These are phyloP conservation scores for Cyberlindnera sargentensis DNA, from an alignment of 805 yeast genomes.

Conservation along the genomic window DNA sequence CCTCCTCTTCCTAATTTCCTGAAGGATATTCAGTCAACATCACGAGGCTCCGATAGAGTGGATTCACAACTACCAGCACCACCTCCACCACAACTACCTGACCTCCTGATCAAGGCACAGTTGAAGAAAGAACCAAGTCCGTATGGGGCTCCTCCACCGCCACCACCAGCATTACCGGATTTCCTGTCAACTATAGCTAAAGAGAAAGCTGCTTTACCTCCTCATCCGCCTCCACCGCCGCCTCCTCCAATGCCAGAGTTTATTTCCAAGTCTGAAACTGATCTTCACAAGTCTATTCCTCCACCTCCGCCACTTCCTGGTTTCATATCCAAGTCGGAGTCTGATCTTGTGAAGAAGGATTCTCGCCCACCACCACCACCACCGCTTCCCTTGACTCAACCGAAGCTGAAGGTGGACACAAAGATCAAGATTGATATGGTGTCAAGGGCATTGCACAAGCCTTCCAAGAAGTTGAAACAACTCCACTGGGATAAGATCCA, in stretches of 20 bases:
- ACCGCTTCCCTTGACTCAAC: constrained; percentile 17
- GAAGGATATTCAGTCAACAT: not conserved
- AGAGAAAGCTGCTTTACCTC: too few species aligned
- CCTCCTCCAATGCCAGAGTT: constrained; percentile 22
- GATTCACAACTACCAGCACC: not conserved
- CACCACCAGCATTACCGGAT: not conserved
- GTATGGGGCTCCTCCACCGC: not conserved
- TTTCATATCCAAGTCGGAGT: constrained; percentile 1
- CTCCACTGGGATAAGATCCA: constrained; percentile 90
- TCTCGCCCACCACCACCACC: constrained; percentile 22
- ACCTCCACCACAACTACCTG: not conserved
- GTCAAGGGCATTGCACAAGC: constrained; percentile 14
- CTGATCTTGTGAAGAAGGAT: not conserved
- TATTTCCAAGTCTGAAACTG: constrained; percentile 4
- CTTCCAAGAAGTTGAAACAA: constrained; percentile 67
- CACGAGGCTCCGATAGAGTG: not conserved
- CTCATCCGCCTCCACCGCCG: constrained; percentile 21
- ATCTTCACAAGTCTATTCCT: not conserved
- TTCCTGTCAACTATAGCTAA: too few species aligned
- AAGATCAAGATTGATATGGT: constrained; percentile 5
- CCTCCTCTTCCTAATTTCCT: constrained; percentile 7
- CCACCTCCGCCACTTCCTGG: constrained; percentile 2
- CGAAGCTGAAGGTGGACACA: constrained; percentile 9
- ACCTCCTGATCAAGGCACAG: not conserved
- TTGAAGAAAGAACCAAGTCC: too few species aligned